Conservation (phyloP, 1,284 basidiomycete genomes). For the Tilletia setariae region DNA sequence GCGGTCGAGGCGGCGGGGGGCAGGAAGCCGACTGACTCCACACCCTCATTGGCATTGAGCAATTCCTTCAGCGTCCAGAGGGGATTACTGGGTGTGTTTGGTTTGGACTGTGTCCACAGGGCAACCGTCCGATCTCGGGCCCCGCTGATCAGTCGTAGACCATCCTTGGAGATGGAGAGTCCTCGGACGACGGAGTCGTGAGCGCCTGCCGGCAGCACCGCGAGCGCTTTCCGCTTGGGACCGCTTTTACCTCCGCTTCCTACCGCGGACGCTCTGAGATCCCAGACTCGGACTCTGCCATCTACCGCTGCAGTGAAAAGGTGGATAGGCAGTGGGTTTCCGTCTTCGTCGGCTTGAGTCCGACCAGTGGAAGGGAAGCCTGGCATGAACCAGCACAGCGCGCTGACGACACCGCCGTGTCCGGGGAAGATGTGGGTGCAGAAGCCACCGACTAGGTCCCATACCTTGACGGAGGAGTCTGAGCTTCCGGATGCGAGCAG, state of each 20-base stretch:
- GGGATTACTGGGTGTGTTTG: constrained; percentile 3
- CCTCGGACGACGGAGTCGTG: constrained; percentile 51
- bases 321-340: constrained; percentile 7
- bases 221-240: constrained; percentile 30
- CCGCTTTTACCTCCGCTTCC: neutral
- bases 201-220: constrained; percentile 27
- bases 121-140: constrained; percentile 44
- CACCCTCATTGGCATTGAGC: constrained; percentile 40
- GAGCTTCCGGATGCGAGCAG: constrained; percentile 92
- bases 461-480: constrained; percentile 94
- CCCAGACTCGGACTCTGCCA: constrained; percentile 50
- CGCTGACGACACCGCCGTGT: constrained; percentile 92
- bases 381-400: constrained; percentile 77
- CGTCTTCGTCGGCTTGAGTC: constrained; percentile 17
- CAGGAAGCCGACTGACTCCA: constrained; percentile 46
- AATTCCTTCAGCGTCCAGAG: constrained; percentile 44
- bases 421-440: constrained; percentile 86
- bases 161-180: constrained; percentile 37
- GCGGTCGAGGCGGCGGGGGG: constrained; percentile 51
- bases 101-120: constrained; percentile 30
- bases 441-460: constrained; percentile 82
- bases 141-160: constrained; percentile 35
- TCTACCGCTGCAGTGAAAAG: constrained; percentile 78
- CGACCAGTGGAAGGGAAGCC: neutral
- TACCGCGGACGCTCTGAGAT: constrained; percentile 32